Conservation (phyloP, 306 rosid genomes). For the Ziziphus jujuba region DNA sequence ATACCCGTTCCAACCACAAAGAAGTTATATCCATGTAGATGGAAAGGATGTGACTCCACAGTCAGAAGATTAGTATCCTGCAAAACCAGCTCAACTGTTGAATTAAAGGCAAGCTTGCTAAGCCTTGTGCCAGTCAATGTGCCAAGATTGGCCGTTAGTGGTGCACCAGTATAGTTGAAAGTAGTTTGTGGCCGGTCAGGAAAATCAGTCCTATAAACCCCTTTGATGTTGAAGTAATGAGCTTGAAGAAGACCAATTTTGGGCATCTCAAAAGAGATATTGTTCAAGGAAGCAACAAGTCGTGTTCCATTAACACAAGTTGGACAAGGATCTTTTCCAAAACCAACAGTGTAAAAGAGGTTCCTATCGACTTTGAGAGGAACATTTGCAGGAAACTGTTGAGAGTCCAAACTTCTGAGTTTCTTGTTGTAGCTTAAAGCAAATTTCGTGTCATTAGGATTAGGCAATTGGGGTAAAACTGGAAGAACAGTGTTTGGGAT, state of each 20-base stretch:
- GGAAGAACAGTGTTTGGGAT: constrained; percentile 69
- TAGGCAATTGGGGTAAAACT: constrained; percentile 57
- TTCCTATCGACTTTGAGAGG: constrained; percentile 72
- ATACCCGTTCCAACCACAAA: constrained; percentile 69
- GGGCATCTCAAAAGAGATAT: constrained; percentile 78
- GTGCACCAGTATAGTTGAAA: constrained; percentile 76
- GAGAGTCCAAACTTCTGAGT: constrained; percentile 57
- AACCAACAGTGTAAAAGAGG: constrained; percentile 68
- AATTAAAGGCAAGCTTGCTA: constrained; percentile 63
- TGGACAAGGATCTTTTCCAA: constrained; percentile 63
- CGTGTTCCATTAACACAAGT: constrained; percentile 71
- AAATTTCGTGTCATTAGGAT: constrained; percentile 58
- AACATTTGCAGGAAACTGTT: constrained; percentile 66
- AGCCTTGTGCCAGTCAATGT: constrained; percentile 60
- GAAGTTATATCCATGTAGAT: constrained; percentile 69
- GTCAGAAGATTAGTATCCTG: constrained; percentile 71
- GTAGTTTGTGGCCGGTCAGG: constrained; percentile 59
- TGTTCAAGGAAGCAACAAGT: constrained; percentile 77
- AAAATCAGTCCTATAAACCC: constrained; percentile 72
- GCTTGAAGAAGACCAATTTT: constrained; percentile 77
- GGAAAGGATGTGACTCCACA: constrained; percentile 81
- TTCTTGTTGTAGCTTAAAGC: constrained; percentile 55
- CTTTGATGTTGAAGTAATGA: constrained; percentile 62
- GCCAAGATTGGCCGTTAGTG: constrained; percentile 55
- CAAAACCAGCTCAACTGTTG: constrained; percentile 66